Percentiles rank a stretch among this genome's conserved stretches.
These are phyloP conservation scores for Elaeagnus macrophylla DNA, from an alignment of 306 rosid genomes.

Conservation along the genomic window DNA sequence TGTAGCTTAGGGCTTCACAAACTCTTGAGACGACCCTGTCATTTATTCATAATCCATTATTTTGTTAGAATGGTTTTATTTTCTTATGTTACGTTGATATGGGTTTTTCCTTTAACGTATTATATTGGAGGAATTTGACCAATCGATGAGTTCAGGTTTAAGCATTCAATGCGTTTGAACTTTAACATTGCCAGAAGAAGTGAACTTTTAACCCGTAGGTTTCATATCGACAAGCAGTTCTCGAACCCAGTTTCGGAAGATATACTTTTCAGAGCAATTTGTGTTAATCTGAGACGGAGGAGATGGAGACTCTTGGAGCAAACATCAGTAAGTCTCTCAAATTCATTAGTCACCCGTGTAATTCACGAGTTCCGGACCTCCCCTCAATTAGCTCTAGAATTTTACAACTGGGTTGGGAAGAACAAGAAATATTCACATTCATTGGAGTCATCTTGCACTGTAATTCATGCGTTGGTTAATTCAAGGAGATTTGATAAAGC, in stretches of 20 bases:
- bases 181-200: constrained; percentile 17
- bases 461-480: constrained; percentile 46
- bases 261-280: constrained; percentile 37
- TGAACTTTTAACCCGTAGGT: constrained; percentile 13
- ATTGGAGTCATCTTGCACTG: constrained; percentile 29
- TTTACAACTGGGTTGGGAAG: constrained; percentile 32
- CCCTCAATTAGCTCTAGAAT: constrained; percentile 39
- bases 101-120: neutral
- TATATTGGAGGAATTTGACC: constrained; percentile 9
- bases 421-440: constrained; percentile 22
- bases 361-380: constrained; percentile 36
- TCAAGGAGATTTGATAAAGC: constrained; percentile 41
- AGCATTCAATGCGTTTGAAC: constrained; percentile 23
- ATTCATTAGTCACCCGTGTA: constrained; percentile 31
- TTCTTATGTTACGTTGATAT: neutral
- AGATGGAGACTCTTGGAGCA: constrained; percentile 42
- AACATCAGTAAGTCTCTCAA: constrained; percentile 30
- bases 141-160: constrained; percentile 22
- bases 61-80: neutral
- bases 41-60: neutral
- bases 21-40: no score
- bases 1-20: no score
- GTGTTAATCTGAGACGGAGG: constrained; percentile 37
- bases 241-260: constrained; percentile 36
- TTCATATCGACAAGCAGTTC: constrained; percentile 31